Percentiles rank a stretch among this genome's conserved stretches.
phyloP scores from a whole-genome alignment of 2,329 filamentous ascomycete genomes.

The Aureobasidium sp. region DNA sequence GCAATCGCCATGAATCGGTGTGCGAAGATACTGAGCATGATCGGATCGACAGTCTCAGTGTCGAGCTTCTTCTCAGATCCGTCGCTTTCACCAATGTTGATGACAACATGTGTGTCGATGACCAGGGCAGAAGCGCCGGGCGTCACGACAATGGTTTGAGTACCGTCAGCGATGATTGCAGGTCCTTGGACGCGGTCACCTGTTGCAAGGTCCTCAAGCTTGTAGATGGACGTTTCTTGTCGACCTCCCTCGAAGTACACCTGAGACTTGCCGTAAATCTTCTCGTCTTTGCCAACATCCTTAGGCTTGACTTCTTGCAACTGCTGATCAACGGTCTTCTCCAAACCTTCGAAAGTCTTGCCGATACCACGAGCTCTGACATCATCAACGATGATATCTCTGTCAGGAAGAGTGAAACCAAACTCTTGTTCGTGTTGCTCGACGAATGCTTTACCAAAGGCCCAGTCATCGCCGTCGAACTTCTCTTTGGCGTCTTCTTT shows the following conservation, averaged over 20 bases:
- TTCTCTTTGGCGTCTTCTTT: constrained; percentile 51
- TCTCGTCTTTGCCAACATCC: constrained; percentile 47
- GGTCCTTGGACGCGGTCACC: constrained; percentile 70
- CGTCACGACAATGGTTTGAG: constrained; percentile 82
- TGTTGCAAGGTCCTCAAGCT: constrained; percentile 62
- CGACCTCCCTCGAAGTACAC: constrained; percentile 83
- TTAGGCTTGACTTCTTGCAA: constrained; percentile 59
- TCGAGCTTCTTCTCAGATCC: constrained; percentile 38
- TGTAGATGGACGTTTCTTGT: constrained; percentile 71
- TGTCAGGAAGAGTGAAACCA: constrained; percentile 75
- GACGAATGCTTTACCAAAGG: constrained; percentile 75
- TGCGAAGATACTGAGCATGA: constrained; percentile 69
- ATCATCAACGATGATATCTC: constrained; percentile 85
- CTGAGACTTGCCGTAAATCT: constrained; percentile 55
- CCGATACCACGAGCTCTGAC: constrained; percentile 82
- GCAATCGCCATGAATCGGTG: constrained; percentile 81
- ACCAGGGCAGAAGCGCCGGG: constrained; percentile 68
- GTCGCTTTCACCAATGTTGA: constrained; percentile 61
- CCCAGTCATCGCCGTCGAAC: constrained; percentile 62
- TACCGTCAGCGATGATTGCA: constrained; percentile 70
- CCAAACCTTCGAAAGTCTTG: constrained; percentile 71
- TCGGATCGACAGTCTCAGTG: constrained; percentile 58
- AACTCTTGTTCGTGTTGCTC: constrained; percentile 88
- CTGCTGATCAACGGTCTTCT: constrained; percentile 78
- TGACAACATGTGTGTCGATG: constrained; percentile 79